phyloP scores from a whole-genome alignment of 2,329 filamentous ascomycete species.

The Chrysosporium queenslandicum region DNA sequence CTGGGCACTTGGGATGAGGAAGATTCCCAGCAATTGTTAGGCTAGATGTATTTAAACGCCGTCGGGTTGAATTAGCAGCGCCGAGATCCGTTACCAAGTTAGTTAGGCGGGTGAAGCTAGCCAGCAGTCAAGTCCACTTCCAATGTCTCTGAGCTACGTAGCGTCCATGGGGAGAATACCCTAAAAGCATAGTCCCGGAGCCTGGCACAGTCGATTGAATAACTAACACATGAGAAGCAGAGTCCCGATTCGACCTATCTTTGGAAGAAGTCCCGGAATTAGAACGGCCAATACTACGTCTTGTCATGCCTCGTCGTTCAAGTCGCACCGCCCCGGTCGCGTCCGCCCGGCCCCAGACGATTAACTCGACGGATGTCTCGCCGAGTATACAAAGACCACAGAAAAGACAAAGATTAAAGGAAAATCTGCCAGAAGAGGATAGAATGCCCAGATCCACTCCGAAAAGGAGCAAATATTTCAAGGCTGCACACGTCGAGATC shows the following conservation, averaged over 20 bases:
- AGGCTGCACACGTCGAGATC: background rate
- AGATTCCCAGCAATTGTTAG: too few relatives aligned
- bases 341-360: background rate
- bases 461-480: conserved; percentile 46
- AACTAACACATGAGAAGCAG: background rate
- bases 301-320: conserved; percentile 15
- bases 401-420: conserved; percentile 27
- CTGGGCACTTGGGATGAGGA: too few relatives aligned
- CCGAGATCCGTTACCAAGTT: background rate
- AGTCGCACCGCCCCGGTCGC: background rate
- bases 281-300: background rate
- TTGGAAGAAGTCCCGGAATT: background rate
- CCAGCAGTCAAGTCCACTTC: background rate
- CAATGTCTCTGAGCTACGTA: background rate
- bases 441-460: conserved; percentile 30
- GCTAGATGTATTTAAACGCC: background rate
- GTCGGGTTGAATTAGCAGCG: background rate
- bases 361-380: conserved; percentile 16
- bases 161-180: background rate
- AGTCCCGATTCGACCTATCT: background rate
- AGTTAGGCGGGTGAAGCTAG: background rate
- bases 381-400: conserved; percentile 13
- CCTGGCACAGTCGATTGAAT: background rate
- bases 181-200: background rate
- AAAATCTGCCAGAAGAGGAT: conserved; percentile 15